phyloP scores from a whole-genome alignment of 2,329 filamentous ascomycete genomes.

The Botrytis hyacinthi region DNA sequence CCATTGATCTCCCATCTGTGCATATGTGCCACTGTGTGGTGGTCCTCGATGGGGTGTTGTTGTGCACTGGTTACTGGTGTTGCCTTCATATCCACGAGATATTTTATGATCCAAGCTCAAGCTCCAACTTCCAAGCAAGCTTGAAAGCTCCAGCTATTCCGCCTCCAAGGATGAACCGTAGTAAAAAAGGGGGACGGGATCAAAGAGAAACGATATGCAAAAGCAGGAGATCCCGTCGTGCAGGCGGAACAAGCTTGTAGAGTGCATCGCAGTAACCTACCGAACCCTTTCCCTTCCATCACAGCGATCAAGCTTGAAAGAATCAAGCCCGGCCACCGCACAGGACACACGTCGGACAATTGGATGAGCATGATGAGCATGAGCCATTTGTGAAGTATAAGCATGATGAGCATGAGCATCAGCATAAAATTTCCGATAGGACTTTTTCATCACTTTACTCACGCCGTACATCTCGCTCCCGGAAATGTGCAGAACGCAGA shows the following conservation, averaged over 20 bases:
- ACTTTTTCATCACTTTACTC: neutral
- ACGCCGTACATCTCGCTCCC: neutral
- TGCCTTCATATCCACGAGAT: neutral
- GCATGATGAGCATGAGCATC: neutral
- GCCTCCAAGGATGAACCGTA: neutral
- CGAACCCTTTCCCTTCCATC: neutral
- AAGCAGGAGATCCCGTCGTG: slow-evolving; percentile 23
- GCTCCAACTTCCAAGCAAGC: neutral
- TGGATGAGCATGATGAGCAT: slow-evolving; percentile 4
- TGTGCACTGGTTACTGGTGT: slow-evolving; percentile 1
- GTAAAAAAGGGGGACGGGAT: neutral
- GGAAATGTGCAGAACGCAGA: neutral
- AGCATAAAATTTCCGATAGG: neutral
- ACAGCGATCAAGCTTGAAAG: slow-evolving; percentile 18
- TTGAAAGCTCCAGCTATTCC: neutral
- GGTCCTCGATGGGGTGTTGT: neutral
- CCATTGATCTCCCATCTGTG: neutral
- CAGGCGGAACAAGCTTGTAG: slow-evolving; percentile 11
- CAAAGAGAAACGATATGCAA: slow-evolving; percentile 18
- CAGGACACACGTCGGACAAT: slow-evolving; percentile 18
- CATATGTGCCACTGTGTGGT: neutral
- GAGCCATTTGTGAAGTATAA: neutral
- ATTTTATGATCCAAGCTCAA: neutral
- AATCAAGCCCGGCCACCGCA: slow-evolving; percentile 8
- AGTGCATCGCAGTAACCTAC: slow-evolving; percentile 16